phyloP scores from a whole-genome alignment of 805 yeast genomes.

The Hanseniaspora lachancei region DNA sequence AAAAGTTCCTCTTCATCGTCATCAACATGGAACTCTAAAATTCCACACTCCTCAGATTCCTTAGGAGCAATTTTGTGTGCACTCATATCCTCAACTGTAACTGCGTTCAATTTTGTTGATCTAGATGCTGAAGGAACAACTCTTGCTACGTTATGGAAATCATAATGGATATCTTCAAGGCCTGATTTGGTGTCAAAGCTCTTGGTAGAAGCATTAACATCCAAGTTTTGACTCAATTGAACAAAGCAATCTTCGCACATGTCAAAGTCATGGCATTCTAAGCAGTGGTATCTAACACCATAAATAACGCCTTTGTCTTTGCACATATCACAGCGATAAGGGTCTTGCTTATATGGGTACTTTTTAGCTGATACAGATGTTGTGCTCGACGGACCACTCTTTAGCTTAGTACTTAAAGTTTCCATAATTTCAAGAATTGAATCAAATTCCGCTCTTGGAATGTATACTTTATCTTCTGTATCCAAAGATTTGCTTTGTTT shows the following conservation, averaged over 20 bases:
- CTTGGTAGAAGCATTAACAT: background rate
- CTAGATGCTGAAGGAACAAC: background rate
- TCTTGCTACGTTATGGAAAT: conserved; percentile 2
- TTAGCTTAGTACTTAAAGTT: background rate
- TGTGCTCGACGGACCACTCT: background rate
- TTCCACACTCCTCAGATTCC: background rate
- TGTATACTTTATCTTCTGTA: background rate
- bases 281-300: conserved; percentile 38
- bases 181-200: background rate
- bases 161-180: background rate
- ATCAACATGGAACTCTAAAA: conserved; percentile 17
- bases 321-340: background rate
- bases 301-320: background rate
- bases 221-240: background rate
- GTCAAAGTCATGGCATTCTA: conserved; percentile 38
- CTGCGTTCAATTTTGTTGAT: background rate
- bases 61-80: background rate
- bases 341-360: background rate
- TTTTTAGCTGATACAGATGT: background rate
- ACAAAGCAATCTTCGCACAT: conserved; percentile 31
- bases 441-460: background rate
- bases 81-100: too few relatives aligned
- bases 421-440: background rate
- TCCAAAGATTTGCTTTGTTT: background rate
- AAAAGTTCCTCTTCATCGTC: conserved; percentile 17